Base-by-base conservation (phyloP, 805 yeast genomes). In the Metschnikowia dekortorum region DNA sequence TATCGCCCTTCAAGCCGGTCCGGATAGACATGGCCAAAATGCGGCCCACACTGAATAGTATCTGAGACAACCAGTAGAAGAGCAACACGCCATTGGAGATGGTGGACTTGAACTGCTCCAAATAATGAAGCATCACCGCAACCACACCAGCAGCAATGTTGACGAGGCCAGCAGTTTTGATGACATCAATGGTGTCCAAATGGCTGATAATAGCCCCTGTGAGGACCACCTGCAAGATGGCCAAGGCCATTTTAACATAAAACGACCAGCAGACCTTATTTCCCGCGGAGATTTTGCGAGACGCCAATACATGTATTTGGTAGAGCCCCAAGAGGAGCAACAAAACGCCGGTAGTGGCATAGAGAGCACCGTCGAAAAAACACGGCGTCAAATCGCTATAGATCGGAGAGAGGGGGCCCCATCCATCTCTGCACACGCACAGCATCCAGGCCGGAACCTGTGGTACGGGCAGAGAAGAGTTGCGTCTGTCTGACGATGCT, bases 41-140 rank as follows among this genome's bases (percentile, higher is more conserved):
- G 54, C 79, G 78, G 36, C 80, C 68, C 9, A 70, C 49, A 22
- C 79, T 79, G 34, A 81, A 70, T 5, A 85, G 48, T 0, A 78
- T 58, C 38, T 78, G 73, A 50, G 83, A 73, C 43, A 86, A 69
- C 96, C 96, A 92, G 67, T 80, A 92, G 54, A 85, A 74, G 37
- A 92, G 76, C 43, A 90, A 68, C 0, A 81, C 73, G 1, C 92
- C 85, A 57, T 78, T 80, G 1, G 97, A 82, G 22, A 87, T 79
- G 39, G 69, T 75, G 9, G 83, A 63, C 63, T 87, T 82, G 65
- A 76, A 80, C 60, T 82, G 85, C 64, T 92, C 97, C 51, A 86
- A 63, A 66, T 82, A 86, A 51, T 89, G 85, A 34, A 89, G 66
- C 3, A 70, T 67, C 14, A 79, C 63, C 0, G 82, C 86, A 4